Base-by-base conservation (phyloP, 495 filamentous ascomycete genomes). In the Xylaria flabelliformis region DNA sequence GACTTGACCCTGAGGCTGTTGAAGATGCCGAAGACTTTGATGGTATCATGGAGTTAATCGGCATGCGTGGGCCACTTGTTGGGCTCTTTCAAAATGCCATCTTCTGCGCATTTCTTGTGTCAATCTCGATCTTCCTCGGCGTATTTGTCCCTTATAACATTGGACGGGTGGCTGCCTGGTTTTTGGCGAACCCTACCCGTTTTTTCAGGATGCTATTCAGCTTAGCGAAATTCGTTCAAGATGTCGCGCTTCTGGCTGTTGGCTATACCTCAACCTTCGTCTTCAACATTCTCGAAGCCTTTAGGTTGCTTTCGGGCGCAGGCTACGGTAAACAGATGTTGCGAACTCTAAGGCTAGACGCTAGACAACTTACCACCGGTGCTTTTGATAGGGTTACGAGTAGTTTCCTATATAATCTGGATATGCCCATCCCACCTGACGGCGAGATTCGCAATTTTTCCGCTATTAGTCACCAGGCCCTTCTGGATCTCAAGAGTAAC, bases 1-100 rank as follows among this genome's bases (percentile, higher is more conserved):
- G 80, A 12, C 76, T 86, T 3, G 84, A 86, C 58, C 80, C 80
- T 15, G 85, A 87, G 67, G 84, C 83, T 17, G 80, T 86, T 44
- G 96, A 98, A 66, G 94, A 97, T 74, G 93, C 91, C 12, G 96
- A 99, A 81, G 96, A 99, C 75, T 89, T 99, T n/a, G 96, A 99
- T 79, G 96, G 96, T 7, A 93, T 99, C 62, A 88, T 98, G 85
- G 96, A 99, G 78, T 87, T 99, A 13, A 91, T 99, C 44, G 96
- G 96, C 62, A 96, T 99, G 92, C 93, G 97, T 75, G 96, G 96
- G 0, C 97, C 97, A 1, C 83, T 98, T 4, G 90, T 91, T 46
- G 94, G 93, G 26, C 85, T 99, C 9, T 88, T 98, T 73, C 96
- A 98, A 77, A 98, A 98, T 73, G 94, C 91, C 46, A 91, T 97